These are phyloP conservation scores for Thalassiosira livingstoniorum DNA, from an alignment of 352 stramenopile species.

Conservation along the genomic window DNA sequence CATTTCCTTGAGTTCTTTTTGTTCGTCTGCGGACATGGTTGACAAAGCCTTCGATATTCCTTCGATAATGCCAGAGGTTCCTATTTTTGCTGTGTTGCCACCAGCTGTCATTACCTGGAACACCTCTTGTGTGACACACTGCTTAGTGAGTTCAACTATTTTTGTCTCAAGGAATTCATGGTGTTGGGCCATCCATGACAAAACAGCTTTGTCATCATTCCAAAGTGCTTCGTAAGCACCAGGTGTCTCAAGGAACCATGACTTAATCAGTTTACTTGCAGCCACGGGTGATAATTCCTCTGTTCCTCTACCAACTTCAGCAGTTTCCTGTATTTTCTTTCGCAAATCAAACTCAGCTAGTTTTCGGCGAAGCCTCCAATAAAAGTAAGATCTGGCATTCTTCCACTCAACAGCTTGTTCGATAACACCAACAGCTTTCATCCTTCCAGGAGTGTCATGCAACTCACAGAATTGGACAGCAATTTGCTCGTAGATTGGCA, in stretches of 20 bases:
- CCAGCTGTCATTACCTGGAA: conserved; percentile 83
- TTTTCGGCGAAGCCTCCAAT: conserved; percentile 96
- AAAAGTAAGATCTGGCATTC: conserved; percentile 96
- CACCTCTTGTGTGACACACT: conserved; percentile 84
- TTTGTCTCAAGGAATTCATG: conserved; percentile 80
- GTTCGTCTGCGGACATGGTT: conserved; percentile 75
- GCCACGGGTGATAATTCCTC: conserved; percentile 70
- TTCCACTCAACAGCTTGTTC: conserved; percentile 95
- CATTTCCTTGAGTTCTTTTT: conserved; percentile 67
- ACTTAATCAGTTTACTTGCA: conserved; percentile 81
- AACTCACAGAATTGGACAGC: conserved; percentile 99
- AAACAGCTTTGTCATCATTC: conserved; percentile 82
- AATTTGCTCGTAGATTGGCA: conserved; percentile 96
- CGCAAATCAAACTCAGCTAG: conserved; percentile 95
- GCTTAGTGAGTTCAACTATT: conserved; percentile 78
- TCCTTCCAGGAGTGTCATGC: conserved; percentile 99
- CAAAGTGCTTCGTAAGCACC: conserved; percentile 73
- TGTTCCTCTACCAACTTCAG: conserved; percentile 72
- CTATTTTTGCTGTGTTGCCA: conserved; percentile 80
- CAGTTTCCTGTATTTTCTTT: conserved; percentile 83
- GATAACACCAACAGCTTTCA: conserved; percentile 99
- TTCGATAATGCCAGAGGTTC: conserved; percentile 85
- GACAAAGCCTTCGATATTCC: conserved; percentile 75
- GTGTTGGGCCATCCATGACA: conserved; percentile 85
- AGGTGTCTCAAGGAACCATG: conserved; percentile 81